phyloP scores from a whole-genome alignment of 2,329 filamentous ascomycete species.

The Aspergillus brunneoviolaceus region DNA sequence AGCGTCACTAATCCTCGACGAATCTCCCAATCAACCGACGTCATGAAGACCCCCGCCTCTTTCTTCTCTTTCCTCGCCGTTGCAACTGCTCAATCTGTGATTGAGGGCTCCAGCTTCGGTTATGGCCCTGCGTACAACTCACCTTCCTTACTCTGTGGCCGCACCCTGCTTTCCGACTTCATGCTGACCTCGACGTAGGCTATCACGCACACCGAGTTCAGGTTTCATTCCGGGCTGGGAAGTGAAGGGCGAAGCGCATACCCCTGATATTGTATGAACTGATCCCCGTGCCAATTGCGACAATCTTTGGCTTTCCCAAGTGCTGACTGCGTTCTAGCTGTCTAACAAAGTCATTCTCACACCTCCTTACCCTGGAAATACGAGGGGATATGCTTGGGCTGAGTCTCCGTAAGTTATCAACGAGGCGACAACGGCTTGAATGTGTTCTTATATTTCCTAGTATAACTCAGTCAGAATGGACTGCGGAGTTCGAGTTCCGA shows the following conservation, averaged over 20 bases:
- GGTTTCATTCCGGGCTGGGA: conserved; percentile 57
- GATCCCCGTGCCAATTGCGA: not conserved
- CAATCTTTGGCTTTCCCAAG: not conserved
- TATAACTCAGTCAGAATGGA: conserved; percentile 66
- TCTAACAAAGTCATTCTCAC: conserved; percentile 93
- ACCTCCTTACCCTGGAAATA: conserved; percentile 80
- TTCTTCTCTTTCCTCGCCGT: conserved; percentile 50
- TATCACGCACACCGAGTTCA: conserved; percentile 53
- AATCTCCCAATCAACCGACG: conserved; percentile 23
- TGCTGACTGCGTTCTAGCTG: conserved; percentile 47
- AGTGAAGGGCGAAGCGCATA: conserved; percentile 55
- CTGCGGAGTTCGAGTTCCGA: conserved; percentile 81
- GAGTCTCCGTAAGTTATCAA: conserved; percentile 51
- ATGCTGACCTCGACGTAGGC: conserved; percentile 42
- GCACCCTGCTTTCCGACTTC: not conserved
- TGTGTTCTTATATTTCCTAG: conserved; percentile 28
- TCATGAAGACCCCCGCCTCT: conserved; percentile 44
- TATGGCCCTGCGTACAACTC: conserved; percentile 59
- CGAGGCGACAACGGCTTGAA: not conserved
- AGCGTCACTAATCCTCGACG: conserved; percentile 6
- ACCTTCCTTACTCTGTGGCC: not conserved
- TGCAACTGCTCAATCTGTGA: conserved; percentile 63
- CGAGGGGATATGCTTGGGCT: conserved; percentile 80
- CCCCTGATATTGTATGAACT: conserved; percentile 51
- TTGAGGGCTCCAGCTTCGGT: conserved; percentile 77